Evolutionary conservation across 2,329 filamentous ascomycete genomes (phyloP).

Genomic region (Colletotrichum graminicola): DNA sequence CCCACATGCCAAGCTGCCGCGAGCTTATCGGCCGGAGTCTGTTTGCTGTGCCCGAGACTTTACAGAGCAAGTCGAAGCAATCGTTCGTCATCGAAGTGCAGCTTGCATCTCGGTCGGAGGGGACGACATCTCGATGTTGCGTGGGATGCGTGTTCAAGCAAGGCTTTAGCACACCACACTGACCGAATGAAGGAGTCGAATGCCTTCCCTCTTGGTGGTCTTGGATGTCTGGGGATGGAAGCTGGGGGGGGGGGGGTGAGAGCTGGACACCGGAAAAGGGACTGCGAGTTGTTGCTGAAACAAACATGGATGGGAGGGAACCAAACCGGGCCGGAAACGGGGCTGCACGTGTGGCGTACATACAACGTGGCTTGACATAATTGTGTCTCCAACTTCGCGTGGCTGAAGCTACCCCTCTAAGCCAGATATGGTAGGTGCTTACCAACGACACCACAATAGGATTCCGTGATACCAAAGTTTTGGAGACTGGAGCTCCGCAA

Average conservation of each 20-base stretch:
- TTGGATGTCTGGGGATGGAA: constrained; percentile 22
- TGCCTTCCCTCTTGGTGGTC: background rate
- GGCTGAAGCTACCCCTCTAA: constrained; percentile 38
- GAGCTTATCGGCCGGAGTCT: constrained; percentile 35
- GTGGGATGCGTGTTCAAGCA: background rate
- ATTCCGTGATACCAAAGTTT: constrained; percentile 33
- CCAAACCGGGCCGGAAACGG: constrained; percentile 5
- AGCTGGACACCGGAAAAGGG: constrained; percentile 4
- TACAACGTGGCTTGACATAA: constrained; percentile 4
- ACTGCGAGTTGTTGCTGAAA: constrained; percentile 17
- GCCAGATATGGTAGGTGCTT: constrained; percentile 41
- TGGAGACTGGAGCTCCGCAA: constrained; percentile 35
- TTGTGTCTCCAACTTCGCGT: background rate
- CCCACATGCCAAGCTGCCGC: constrained; percentile 11
- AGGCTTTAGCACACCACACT: background rate
- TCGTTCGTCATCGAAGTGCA: constrained; percentile 9
- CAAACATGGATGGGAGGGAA: constrained; percentile 7
- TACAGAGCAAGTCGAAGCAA: background rate
- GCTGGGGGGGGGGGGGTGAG: background rate
- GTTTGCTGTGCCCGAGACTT: constrained; percentile 5
- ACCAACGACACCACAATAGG: constrained; percentile 38
- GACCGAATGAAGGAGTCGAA: background rate
- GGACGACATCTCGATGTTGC: constrained; percentile 8
- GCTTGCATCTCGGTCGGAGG: constrained; percentile 2
- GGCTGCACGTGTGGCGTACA: constrained; percentile 5